Conservation (phyloP, 1,284 basidiomycete species). For the Cutaneotrichosporon cavernicola region DNA sequence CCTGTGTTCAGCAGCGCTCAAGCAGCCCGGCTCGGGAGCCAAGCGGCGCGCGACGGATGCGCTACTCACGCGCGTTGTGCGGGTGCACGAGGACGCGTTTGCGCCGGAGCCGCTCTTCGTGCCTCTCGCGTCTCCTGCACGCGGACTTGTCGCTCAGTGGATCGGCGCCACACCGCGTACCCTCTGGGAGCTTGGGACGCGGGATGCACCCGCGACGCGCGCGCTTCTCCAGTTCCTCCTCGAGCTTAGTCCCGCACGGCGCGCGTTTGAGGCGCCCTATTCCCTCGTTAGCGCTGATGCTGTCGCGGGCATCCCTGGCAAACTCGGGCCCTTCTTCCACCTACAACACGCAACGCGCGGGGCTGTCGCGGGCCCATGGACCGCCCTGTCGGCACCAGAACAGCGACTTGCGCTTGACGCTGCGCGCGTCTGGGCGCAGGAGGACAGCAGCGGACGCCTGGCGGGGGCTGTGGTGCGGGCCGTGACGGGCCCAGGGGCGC, state of each 20-base stretch:
- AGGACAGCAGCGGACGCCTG: constrained; percentile 28
- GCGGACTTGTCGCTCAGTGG: constrained; percentile 35
- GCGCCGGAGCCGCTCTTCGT: constrained; percentile 48
- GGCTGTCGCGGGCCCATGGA: constrained; percentile 68
- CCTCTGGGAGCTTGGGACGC: constrained; percentile 75
- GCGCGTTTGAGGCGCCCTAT: constrained; percentile 46
- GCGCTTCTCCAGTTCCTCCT: constrained; percentile 53
- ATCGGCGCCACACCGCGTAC: constrained; percentile 69
- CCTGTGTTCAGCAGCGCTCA: constrained; percentile 43
- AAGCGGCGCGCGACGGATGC: constrained; percentile 55
- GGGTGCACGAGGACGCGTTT: constrained; percentile 58
- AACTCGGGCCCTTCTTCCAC: constrained; percentile 73
- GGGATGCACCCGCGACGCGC: constrained; percentile 61
- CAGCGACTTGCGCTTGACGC: constrained; percentile 59
- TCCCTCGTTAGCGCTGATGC: constrained; percentile 56
- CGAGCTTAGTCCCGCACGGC: constrained; percentile 31
- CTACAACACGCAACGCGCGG: constrained; percentile 70
- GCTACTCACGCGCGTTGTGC: constrained; percentile 66
- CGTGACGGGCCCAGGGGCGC: neutral
- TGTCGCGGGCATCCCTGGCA: constrained; percentile 35
- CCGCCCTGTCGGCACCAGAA: constrained; percentile 58
- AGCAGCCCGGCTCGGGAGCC: constrained; percentile 49
- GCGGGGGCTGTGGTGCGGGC: constrained; percentile 18
- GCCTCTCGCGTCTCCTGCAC: constrained; percentile 27
- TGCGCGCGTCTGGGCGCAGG: constrained; percentile 40